Percentiles rank a stretch among this genome's conserved stretches.
Evolutionary conservation across 306 rosid species (phyloP).

Genomic region (Styphnolobium japonicum): DNA sequence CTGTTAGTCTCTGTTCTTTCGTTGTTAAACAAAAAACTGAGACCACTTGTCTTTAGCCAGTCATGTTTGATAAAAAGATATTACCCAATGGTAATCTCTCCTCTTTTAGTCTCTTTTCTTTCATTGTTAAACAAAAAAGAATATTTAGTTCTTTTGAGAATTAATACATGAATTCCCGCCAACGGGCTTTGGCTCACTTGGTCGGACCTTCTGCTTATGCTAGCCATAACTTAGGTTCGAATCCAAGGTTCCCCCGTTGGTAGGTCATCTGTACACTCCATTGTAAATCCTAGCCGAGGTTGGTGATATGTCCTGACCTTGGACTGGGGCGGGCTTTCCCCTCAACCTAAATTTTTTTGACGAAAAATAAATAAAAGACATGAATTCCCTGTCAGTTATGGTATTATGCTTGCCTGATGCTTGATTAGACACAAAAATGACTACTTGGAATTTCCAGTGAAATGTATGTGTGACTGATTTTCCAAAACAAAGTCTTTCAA

Average conservation of each 20-base stretch:
- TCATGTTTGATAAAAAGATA: too few relatives aligned
- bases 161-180: background rate
- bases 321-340: too few relatives aligned
- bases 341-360: too few relatives aligned
- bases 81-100: background rate
- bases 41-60: background rate
- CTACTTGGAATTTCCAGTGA: background rate
- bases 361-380: too few relatives aligned
- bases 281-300: too few relatives aligned
- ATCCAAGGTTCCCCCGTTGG: too few relatives aligned
- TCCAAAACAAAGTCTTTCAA: background rate
- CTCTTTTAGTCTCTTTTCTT: background rate
- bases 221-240: too few relatives aligned
- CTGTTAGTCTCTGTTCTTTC: background rate
- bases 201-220: too few relatives aligned
- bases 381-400: background rate
- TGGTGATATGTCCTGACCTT: too few relatives aligned
- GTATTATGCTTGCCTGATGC: background rate
- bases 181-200: too few relatives aligned
- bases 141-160: constrained; percentile 4
- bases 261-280: too few relatives aligned
- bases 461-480: background rate
- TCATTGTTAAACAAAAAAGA: background rate
- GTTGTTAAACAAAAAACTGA: background rate
- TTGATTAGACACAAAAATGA: background rate